phyloP scores from a whole-genome alignment of 176 grass and related monocot species.

The barley (Hordeum vulgare) region DNA sequence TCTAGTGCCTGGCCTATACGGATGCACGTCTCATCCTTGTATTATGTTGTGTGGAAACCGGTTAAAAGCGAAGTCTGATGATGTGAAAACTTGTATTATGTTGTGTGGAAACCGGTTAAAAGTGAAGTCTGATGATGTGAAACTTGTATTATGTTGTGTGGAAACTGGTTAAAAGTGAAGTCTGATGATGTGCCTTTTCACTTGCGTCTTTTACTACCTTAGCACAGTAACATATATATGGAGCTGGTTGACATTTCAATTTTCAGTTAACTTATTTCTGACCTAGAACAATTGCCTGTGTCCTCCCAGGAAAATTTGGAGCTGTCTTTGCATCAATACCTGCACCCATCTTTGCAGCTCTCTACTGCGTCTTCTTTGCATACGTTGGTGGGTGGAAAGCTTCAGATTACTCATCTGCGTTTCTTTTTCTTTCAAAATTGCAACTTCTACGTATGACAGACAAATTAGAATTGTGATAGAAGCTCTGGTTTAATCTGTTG shows the following conservation, averaged over 20 bases:
- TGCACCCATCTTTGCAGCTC: slow-evolving; percentile 83
- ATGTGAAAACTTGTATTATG: no score
- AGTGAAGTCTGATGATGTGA: neutral
- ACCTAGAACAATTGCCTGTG: neutral
- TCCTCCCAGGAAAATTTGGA: slow-evolving; percentile 89
- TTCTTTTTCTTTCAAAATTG: neutral
- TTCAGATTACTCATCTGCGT: neutral
- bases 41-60: neutral
- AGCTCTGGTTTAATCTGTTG: slow-evolving; percentile 17
- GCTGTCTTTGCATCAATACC: slow-evolving; percentile 98
- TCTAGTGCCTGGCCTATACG: neutral
- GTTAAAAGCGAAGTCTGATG: neutral
- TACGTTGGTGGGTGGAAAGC: slow-evolving; percentile 72
- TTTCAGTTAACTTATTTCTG: neutral
- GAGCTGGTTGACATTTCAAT: neutral
- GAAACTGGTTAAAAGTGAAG: neutral
- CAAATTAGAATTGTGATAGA: slow-evolving; percentile 1
- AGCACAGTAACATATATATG: neutral
- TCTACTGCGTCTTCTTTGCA: slow-evolving; percentile 99
- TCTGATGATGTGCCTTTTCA: neutral
- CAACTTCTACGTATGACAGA: neutral
- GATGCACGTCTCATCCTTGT: neutral
- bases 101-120: neutral
- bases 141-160: neutral
- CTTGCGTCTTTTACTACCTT: neutral